A percentile compares a stretch with the other conserved stretches of the same genome.
Conservation (phyloP, 208 protist genomes). For the Acanthamoeba rhysodes region DNA sequence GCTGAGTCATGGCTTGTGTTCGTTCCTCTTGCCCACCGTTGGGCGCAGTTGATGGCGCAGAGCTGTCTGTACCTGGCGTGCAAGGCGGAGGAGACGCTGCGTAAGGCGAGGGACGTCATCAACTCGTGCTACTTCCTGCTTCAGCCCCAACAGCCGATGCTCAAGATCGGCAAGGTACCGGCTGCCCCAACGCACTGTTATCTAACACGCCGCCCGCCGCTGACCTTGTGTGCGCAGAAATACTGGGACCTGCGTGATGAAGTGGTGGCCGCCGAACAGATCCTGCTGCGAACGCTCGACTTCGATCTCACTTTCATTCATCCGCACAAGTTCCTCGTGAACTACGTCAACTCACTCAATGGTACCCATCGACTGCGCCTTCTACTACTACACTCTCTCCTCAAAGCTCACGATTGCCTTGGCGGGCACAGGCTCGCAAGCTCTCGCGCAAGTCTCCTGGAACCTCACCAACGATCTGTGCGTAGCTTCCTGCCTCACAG, state of each 20-base stretch:
- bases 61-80: constrained; percentile 73
- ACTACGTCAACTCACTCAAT: constrained; percentile 72
- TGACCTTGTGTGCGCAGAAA: background rate
- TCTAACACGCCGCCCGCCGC: background rate
- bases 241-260: constrained; percentile 74
- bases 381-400: background rate
- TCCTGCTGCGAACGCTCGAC: constrained; percentile 55
- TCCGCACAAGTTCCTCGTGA: constrained; percentile 76
- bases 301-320: constrained; percentile 62
- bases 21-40: background rate
- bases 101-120: constrained; percentile 69
- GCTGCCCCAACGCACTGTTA: background rate
- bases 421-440: constrained; percentile 12
- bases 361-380: background rate
- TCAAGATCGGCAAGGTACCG: constrained; percentile 75
- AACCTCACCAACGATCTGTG: constrained; percentile 74
- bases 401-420: background rate
- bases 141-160: constrained; percentile 27
- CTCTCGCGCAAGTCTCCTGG: constrained; percentile 53
- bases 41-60: constrained; percentile 54
- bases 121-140: constrained; percentile 57
- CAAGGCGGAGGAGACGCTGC: constrained; percentile 69
- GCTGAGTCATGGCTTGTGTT: background rate
- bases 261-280: constrained; percentile 70
- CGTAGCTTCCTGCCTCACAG: background rate